Percentiles rank a stretch among this genome's conserved stretches.
These are phyloP conservation scores for Leishmania tarentolae DNA, from an alignment of 208 protist genomes.

Conservation along the genomic window DNA sequence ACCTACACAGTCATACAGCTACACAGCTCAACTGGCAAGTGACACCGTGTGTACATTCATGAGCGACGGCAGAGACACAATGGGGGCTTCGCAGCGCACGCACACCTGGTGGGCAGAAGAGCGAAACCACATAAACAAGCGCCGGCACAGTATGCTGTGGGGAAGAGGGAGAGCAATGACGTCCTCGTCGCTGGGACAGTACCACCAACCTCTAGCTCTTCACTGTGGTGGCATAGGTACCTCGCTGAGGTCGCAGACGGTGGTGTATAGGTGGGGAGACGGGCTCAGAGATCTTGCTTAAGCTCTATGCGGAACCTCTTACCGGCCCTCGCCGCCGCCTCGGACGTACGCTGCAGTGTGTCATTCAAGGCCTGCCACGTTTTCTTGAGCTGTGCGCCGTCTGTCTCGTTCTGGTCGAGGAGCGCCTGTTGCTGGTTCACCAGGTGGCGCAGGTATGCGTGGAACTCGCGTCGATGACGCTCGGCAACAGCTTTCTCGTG, in stretches of 20 bases:
- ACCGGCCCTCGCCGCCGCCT: conserved; percentile 33
- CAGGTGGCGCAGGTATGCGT: conserved; percentile 11
- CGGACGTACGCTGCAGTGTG: conserved; percentile 19
- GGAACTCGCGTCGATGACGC: conserved; percentile 6
- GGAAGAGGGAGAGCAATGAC: background rate
- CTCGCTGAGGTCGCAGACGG: too few relatives aligned
- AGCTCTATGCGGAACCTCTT: conserved; percentile 29
- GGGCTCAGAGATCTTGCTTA: conserved; percentile 18
- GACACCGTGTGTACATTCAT: background rate
- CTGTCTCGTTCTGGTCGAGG: background rate
- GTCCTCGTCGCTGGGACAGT: background rate
- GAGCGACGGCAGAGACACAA: background rate
- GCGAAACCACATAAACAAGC: background rate
- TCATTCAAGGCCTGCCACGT: conserved; percentile 14
- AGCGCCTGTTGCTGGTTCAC: conserved; percentile 16
- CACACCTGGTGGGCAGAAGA: background rate
- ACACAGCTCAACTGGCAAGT: too few relatives aligned
- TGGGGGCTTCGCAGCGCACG: background rate
- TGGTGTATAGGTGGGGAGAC: too few relatives aligned
- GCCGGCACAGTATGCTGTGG: background rate
- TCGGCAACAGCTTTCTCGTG: conserved; percentile 12
- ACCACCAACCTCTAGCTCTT: background rate
- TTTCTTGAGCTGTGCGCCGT: background rate
- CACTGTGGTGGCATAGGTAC: too few relatives aligned
- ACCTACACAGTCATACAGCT: too few relatives aligned